Base-by-base conservation (phyloP, 129 eudicot genomes). In the Helichrysum umbraculigerum region DNA sequence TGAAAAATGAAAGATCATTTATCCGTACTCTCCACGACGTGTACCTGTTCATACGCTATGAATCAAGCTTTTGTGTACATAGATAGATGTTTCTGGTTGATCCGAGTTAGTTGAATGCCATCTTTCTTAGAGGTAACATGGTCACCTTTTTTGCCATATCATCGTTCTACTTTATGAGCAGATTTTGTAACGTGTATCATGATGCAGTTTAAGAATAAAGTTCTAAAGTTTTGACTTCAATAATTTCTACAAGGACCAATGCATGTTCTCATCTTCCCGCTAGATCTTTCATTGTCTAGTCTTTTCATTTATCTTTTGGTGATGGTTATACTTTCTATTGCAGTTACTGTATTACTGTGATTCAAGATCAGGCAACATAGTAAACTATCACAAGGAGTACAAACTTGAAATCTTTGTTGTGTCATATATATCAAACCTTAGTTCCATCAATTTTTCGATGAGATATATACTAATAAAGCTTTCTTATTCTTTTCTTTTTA, bases 61-160 rank as follows among this genome's bases (percentile, higher is more conserved):
- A 56, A 33, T 15, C 32, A 25, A 59, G 71, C 70, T 68, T 37
- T n/a, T 68, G 73, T 68, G 58, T 22, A 21, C 22, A 42, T 52
- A 41, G 21, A 42, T 52, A 41, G 21, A 52, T 52, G 34, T 32
- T 74, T 61, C 71, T 29, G 61, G 62, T 42, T 74, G 37, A 62
- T 59, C 8, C 19, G 54, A 73, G 20, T 39, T 47, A 12, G 41
- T 47, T 12, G n/a, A 28, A 70, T 47, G 12, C 21, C 7, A 11
- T 25, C 60, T 28, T 35, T 68, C 19, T 44, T 70, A 47, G 28
- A 62, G 29, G 41, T 50, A 50, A 50, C 17, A 70, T 29, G 75
- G 20, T 50, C 30, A n/a, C 60, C 50, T 50, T 30, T 28, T 29
- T 5, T 70, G 52, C 63, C 62, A 47, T 51, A 70, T 70, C 25